Base-by-base conservation (phyloP, 768 basidiomycete genomes). In the Rhodosporidiobolus odoratus region DNA sequence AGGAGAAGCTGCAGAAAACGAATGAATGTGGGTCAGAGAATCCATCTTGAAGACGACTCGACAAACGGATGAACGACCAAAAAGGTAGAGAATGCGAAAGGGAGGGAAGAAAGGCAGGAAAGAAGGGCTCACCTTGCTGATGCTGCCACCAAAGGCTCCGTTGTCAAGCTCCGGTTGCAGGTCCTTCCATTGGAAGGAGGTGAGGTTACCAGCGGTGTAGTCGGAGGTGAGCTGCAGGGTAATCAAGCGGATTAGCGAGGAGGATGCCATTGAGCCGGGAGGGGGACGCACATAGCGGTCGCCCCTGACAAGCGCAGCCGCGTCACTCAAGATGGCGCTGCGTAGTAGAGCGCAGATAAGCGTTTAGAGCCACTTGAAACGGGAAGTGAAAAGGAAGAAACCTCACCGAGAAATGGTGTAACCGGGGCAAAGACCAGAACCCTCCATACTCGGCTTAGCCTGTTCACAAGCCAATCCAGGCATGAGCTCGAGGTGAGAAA, bases 401-500 rank as follows among this genome's bases (percentile, higher is more conserved):
- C 89, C 89, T 12, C 12, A 43, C 9, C 67, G 64, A 16, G 60
- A 59, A 57, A 69, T 48, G 32, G 90, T 90, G 10, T 88, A 86
- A 12, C 12, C 43, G n/a, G n/a, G n/a, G n/a, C n/a, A n/a, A n/a
- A n/a, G n/a, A n/a, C n/a, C n/a, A n/a, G n/a, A n/a, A n/a, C 89
- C 91, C 1, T 85, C 84, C 32, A 82, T 82, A 10, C 86, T 84
- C 4, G 75, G 70, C 76, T 91, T 91, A 4, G 88, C 76, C 74
- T 90, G 82, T 78, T 92, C 90, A 9, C 88, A 88, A 27, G 56
- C 56, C 21, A 67, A 56, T 25, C 52, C 69, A 19, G 48, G 89
- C 76, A 91, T 84, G 17, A 92, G 84, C 77, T 92, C 91, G 41
- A 92, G 84, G 77, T 89, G 88, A 74, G 91, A 85, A 40, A 91